Evolutionary conservation across 163 green algal genomes (phyloP).

Genomic region (Prototheca cutis): DNA sequence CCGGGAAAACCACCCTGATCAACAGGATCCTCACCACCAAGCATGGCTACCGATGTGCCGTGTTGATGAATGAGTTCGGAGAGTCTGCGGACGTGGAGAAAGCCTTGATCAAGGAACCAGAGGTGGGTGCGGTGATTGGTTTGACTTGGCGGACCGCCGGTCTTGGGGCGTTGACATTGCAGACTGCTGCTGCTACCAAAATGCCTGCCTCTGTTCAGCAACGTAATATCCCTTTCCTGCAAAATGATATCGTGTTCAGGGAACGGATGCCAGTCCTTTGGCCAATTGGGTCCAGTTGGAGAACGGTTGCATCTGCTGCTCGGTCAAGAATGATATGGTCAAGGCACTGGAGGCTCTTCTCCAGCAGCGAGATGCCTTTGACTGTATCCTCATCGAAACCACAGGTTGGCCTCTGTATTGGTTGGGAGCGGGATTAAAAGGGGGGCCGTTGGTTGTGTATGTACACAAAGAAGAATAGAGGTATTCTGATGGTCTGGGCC

Average conservation of each 20-base stretch:
- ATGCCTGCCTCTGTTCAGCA: too few species aligned
- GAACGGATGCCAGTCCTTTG: slow-evolving; percentile 8
- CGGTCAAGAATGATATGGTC: slow-evolving; percentile 83
- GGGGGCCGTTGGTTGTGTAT: too few species aligned
- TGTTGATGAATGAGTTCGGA: slow-evolving; percentile 71
- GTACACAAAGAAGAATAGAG: too few species aligned
- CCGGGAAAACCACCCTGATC: slow-evolving; percentile 62
- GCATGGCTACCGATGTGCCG: slow-evolving; percentile 58
- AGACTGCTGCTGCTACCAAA: too few species aligned
- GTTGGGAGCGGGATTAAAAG: too few species aligned
- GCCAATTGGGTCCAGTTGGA: slow-evolving; percentile 72
- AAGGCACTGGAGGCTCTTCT: slow-evolving; percentile 71
- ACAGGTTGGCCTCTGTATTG: too few species aligned
- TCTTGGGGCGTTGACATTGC: not conserved
- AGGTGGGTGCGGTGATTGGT: slow-evolving; percentile 17
- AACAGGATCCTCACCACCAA: slow-evolving; percentile 53
- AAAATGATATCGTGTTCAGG: not conserved
- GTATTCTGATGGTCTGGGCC: too few species aligned
- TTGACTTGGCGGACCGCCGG: too few species aligned
- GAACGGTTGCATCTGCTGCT: slow-evolving; percentile 92
- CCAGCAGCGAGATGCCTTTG: slow-evolving; percentile 48
- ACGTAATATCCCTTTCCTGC: too few species aligned
- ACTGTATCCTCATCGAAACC: slow-evolving; percentile 86
- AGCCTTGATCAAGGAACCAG: slow-evolving; percentile 47
- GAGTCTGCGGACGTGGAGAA: slow-evolving; percentile 53